Percentiles rank a stretch among this genome's conserved stretches.
Conservation (phyloP, 108 stramenopile genomes). For the Chaetoceros muelleri region DNA sequence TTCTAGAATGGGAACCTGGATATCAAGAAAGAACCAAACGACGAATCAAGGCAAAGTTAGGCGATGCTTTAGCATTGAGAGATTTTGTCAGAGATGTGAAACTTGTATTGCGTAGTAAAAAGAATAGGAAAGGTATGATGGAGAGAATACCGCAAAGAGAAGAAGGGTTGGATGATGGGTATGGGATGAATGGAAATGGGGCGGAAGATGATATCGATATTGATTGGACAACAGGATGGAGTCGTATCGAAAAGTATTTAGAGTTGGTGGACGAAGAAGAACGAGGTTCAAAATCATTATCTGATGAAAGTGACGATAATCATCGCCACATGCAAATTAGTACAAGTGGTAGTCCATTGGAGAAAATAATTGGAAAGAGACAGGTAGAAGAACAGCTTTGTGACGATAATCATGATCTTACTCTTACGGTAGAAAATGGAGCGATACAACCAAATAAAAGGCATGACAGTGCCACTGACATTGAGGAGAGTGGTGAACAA, state of each 20-base stretch:
- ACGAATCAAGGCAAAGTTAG: slow-evolving; percentile 4
- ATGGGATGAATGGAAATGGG: neutral
- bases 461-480: too few relatives aligned
- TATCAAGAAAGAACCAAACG: slow-evolving; percentile 8
- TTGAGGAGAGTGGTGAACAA: too few relatives aligned
- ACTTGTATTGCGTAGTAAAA: neutral
- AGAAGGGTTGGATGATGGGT: neutral
- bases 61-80: slow-evolving; percentile 8
- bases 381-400: too few relatives aligned
- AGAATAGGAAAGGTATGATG: neutral
- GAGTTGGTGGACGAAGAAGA: neutral
- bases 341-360: too few relatives aligned
- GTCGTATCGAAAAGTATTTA: neutral
- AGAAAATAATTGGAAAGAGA: too few relatives aligned
- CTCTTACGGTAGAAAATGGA: too few relatives aligned
- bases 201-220: neutral
- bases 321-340: too few relatives aligned
- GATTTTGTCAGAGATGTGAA: slow-evolving; percentile 12
- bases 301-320: too few relatives aligned
- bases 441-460: too few relatives aligned
- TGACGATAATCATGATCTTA: too few relatives aligned
- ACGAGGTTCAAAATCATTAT: too few relatives aligned
- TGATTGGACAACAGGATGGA: neutral
- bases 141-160: neutral
- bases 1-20: slow-evolving; percentile 11